Evolutionary conservation across 2,329 filamentous ascomycete species (phyloP).

Genomic region (Stagonosporopsis cucurbitacearum): DNA sequence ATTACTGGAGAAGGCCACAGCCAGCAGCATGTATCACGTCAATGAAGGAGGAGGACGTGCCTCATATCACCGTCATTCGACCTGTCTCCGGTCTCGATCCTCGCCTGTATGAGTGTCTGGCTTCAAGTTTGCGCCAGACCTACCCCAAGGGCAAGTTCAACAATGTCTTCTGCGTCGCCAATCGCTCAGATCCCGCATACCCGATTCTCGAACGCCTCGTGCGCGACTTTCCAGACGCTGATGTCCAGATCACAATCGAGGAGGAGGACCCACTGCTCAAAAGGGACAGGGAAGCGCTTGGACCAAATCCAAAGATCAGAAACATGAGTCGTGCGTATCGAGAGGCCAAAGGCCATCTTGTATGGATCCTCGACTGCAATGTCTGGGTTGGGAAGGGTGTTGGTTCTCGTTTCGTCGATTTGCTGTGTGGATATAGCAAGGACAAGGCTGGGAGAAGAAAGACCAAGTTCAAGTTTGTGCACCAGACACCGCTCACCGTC

Average conservation of each 20-base stretch:
- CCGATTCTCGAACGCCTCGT: constrained; percentile 75
- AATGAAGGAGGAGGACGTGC: constrained; percentile 59
- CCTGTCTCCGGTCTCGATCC: constrained; percentile 94
- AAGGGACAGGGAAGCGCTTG: constrained; percentile 64
- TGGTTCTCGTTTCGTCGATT: constrained; percentile 87
- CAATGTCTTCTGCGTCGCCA: constrained; percentile 81
- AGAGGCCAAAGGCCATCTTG: constrained; percentile 81
- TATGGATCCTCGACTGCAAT: constrained; percentile 97
- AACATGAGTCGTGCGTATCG: constrained; percentile 94
- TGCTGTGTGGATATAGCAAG: constrained; percentile 72
- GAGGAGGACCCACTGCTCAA: constrained; percentile 77
- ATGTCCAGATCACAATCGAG: constrained; percentile 79
- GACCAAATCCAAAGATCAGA: constrained; percentile 97
- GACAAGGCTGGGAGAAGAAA: constrained; percentile 30
- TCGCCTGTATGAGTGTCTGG: constrained; percentile 88
- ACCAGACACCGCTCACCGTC: constrained; percentile 89
- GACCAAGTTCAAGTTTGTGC: constrained; percentile 81
- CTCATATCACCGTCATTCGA: constrained; percentile 87
- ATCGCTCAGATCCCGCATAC: constrained; percentile 76
- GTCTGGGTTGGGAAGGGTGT: constrained; percentile 86
- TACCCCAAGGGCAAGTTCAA: constrained; percentile 80
- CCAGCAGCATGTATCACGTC: constrained; percentile 51
- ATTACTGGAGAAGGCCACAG: constrained; percentile 58
- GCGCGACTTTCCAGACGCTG: constrained; percentile 72
- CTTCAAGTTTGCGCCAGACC: constrained; percentile 80